Conservation (phyloP, 2,329 filamentous ascomycete species). For the Xylaria digitata region DNA sequence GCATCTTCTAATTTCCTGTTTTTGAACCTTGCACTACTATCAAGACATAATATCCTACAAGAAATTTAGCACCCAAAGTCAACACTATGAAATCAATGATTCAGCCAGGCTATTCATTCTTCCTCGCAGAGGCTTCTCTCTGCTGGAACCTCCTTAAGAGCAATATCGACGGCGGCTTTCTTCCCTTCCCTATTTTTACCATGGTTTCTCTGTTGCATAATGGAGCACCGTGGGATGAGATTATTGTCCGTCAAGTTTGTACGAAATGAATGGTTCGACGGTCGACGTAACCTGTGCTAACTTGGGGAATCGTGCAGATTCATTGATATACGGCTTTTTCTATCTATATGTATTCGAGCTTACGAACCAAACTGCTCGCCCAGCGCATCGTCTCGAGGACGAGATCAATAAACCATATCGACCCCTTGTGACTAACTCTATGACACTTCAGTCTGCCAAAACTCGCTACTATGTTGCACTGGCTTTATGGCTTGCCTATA, state of each 20-base stretch:
- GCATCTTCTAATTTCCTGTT: too few relatives aligned
- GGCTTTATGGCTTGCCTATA: conserved; percentile 20
- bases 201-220: conserved; percentile 14
- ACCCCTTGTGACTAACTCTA: conserved; percentile 6
- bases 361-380: conserved; percentile 14
- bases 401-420: conserved; percentile 27
- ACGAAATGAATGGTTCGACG: background rate
- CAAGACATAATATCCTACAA: background rate
- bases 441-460: conserved; percentile 20
- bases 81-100: conserved; percentile 1
- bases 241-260: conserved; percentile 7
- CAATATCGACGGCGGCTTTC: conserved; percentile 5
- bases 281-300: background rate
- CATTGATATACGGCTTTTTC: conserved; percentile 19
- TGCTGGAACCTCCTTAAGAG: conserved; percentile 16
- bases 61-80: background rate
- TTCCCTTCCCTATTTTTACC: conserved; percentile 23
- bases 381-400: conserved; percentile 14
- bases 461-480: conserved; percentile 8
- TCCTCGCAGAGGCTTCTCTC: conserved; percentile 4
- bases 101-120: background rate
- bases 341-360: conserved; percentile 20
- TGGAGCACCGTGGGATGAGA: conserved; percentile 6
- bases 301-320: conserved; percentile 1
- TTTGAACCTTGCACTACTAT: too few relatives aligned